phyloP scores from a whole-genome alignment of 1,139 yeast genomes.

The Pichia kudriavzevii region DNA sequence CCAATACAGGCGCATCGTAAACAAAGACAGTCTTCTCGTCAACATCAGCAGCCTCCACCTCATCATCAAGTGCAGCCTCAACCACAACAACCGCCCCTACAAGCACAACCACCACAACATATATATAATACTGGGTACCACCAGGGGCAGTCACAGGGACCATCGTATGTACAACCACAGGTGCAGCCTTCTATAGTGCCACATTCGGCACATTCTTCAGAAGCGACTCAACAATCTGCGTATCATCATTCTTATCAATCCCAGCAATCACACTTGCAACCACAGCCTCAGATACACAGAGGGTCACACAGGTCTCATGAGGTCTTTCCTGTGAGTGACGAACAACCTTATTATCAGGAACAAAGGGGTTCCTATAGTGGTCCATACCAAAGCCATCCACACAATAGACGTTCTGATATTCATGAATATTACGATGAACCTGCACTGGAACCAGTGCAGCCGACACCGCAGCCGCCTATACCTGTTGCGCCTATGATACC shows the following conservation, averaged over 20 bases:
- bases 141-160: background rate
- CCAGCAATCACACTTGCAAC: constrained; percentile 1
- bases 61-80: constrained; percentile 4
- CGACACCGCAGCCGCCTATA: background rate
- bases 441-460: too few species aligned
- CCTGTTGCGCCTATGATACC: background rate
- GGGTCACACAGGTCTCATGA: background rate
- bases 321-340: too few species aligned
- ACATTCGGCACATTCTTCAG: background rate
- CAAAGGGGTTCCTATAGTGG: too few species aligned
- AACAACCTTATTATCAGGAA: too few species aligned
- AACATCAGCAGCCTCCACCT: constrained; percentile 4
- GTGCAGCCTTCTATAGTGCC: background rate
- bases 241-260: constrained; percentile 4
- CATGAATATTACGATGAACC: too few species aligned
- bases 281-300: background rate
- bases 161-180: background rate
- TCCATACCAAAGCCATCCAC: too few species aligned
- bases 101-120: too few species aligned
- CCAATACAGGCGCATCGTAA: background rate
- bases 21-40: background rate
- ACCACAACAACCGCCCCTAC: constrained; percentile 7
- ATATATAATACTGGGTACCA: constrained; percentile 3
- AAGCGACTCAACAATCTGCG: constrained; percentile 5
- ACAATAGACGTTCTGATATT: too few species aligned